Percentiles rank a stretch among this genome's conserved stretches.
phyloP scores from a whole-genome alignment of 208 protist species.

The Leishmania amazonensis region DNA sequence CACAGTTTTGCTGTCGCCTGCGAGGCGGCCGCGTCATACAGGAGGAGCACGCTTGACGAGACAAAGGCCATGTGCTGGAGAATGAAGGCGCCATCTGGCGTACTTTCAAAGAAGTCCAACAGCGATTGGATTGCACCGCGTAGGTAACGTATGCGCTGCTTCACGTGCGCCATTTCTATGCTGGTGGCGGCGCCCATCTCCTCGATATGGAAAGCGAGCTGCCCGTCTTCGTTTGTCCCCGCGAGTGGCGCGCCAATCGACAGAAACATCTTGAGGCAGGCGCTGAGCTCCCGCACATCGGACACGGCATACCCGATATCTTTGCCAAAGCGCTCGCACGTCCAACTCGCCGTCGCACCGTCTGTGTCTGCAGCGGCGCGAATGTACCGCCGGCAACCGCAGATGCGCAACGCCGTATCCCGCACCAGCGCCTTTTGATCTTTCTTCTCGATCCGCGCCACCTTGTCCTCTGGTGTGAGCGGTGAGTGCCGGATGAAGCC shows the following conservation, averaged over 20 bases:
- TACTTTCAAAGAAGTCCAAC: conserved; percentile 57
- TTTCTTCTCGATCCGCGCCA: conserved; percentile 50
- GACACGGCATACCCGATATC: conserved; percentile 49
- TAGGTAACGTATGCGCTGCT: conserved; percentile 22
- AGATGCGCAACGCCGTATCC: conserved; percentile 54
- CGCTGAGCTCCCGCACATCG: conserved; percentile 34
- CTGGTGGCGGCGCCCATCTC: background rate
- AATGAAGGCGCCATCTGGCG: conserved; percentile 48
- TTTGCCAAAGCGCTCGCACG: conserved; percentile 41
- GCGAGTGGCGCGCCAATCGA: conserved; percentile 28
- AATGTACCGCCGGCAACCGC: conserved; percentile 44
- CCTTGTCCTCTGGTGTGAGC: conserved; percentile 57
- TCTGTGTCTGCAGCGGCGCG: background rate
- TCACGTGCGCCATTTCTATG: conserved; percentile 11
- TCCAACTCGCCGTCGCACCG: background rate
- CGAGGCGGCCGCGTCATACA: conserved; percentile 53
- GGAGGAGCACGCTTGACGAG: conserved; percentile 66
- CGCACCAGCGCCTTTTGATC: conserved; percentile 43
- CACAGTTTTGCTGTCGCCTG: conserved; percentile 27
- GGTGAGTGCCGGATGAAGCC: conserved; percentile 74
- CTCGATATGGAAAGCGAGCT: conserved; percentile 12
- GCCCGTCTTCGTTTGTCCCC: background rate
- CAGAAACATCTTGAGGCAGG: conserved; percentile 47
- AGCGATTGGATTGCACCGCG: conserved; percentile 32
- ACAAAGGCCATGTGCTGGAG: conserved; percentile 69